Conservation (phyloP, 1,284 basidiomycete species). For the Ustilago curta region DNA sequence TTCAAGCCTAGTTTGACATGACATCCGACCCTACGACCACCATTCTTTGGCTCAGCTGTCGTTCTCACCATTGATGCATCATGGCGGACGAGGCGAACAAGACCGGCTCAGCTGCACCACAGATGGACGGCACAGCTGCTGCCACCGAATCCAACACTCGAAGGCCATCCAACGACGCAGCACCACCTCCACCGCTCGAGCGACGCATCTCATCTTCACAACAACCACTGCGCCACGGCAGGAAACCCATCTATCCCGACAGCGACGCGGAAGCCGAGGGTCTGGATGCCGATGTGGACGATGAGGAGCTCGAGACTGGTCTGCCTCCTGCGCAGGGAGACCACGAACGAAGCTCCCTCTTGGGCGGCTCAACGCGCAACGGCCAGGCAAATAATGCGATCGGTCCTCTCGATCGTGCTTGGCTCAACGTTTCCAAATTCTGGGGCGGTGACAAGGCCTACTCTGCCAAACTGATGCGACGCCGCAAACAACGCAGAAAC, state of each 20-base stretch:
- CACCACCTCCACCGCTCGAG: constrained; percentile 29
- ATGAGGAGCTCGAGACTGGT: constrained; percentile 52
- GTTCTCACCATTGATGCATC: neutral
- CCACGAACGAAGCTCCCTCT: constrained; percentile 43
- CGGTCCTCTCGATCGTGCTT: constrained; percentile 35
- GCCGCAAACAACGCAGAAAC: constrained; percentile 39
- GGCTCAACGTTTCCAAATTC: constrained; percentile 41
- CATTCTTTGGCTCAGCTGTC: neutral
- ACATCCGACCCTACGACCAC: no score
- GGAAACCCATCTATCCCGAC: constrained; percentile 55
- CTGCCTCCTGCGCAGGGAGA: constrained; percentile 30
- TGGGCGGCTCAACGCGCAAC: constrained; percentile 22
- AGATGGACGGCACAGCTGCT: constrained; percentile 5
- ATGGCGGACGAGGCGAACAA: constrained; percentile 21
- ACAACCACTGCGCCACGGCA: constrained; percentile 46
- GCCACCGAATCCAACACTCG: constrained; percentile 3
- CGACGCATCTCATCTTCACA: constrained; percentile 40
- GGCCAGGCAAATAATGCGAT: constrained; percentile 12
- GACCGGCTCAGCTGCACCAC: constrained; percentile 1
- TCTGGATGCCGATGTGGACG: constrained; percentile 52
- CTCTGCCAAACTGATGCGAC: constrained; percentile 27
- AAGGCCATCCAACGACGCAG: constrained; percentile 18
- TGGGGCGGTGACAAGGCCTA: constrained; percentile 51
- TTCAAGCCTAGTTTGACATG: neutral
- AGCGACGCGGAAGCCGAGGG: constrained; percentile 54